Conservation (phyloP, 148 eudicot genomes). For the Gaultheria prostrata region DNA sequence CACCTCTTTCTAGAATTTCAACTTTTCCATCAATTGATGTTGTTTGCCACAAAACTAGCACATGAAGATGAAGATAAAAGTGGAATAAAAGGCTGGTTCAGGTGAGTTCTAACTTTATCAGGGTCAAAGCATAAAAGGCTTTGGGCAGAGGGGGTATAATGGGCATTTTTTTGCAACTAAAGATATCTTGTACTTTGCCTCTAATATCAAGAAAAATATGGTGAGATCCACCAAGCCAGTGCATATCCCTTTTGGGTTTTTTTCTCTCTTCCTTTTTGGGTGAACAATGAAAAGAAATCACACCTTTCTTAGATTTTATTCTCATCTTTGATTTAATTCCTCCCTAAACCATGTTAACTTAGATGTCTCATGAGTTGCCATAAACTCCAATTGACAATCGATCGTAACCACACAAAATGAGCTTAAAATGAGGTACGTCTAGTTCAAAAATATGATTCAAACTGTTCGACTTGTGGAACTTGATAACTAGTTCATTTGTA, state of each 20-base stretch:
- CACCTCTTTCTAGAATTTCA: constrained; percentile 4
- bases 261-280: not conserved
- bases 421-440: not conserved
- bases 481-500: not conserved
- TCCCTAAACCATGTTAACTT: not conserved
- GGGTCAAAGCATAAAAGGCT: constrained; percentile 17
- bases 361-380: not conserved
- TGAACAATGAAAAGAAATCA: not conserved
- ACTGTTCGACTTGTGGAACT: not conserved
- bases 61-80: constrained; percentile 7
- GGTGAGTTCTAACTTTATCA: constrained; percentile 10
- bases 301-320: not conserved
- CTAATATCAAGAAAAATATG: not conserved
- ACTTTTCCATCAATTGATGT: constrained; percentile 12
- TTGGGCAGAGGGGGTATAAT: not conserved
- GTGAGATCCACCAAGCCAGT: not conserved
- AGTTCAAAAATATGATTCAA: not conserved
- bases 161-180: not conserved
- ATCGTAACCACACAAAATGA: not conserved
- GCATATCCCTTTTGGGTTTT: not conserved
- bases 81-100: constrained; percentile 12
- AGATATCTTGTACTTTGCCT: not conserved
- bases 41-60: not conserved
- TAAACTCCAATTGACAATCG: not conserved
- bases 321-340: not conserved